Evolutionary conservation across 768 basidiomycete genomes (phyloP).

Genomic region (Lepiota brunneoincarnata): DNA sequence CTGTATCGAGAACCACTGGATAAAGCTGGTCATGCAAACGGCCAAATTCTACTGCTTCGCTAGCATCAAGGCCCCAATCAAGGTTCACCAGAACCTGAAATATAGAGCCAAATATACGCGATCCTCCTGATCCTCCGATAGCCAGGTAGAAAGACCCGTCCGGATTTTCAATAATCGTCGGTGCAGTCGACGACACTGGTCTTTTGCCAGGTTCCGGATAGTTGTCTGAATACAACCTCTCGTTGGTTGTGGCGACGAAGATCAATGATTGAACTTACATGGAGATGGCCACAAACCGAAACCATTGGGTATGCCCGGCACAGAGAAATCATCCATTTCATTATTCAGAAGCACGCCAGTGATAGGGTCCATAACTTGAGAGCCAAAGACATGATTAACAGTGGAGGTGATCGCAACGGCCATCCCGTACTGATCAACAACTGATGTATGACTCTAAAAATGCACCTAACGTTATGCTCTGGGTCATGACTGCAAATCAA

Average conservation of each 20-base stretch:
- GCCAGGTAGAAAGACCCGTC: constrained; percentile 74
- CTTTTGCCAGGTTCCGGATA: constrained; percentile 88
- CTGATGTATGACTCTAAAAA: constrained; percentile 76
- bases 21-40: constrained; percentile 87
- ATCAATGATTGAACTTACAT: constrained; percentile 41
- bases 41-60: constrained; percentile 79
- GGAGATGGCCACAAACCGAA: constrained; percentile 84
- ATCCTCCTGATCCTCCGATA: constrained; percentile 86
- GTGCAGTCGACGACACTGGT: constrained; percentile 81
- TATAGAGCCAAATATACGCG: constrained; percentile 76
- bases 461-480: neutral
- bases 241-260: neutral
- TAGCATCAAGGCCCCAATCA: constrained; percentile 79
- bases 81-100: constrained; percentile 79
- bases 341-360: constrained; percentile 92
- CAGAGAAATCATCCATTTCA: constrained; percentile 95
- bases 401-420: constrained; percentile 86
- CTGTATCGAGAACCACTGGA: constrained; percentile 59
- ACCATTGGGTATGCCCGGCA: constrained; percentile 76
- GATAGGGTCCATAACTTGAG: constrained; percentile 77
- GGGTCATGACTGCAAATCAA: neutral
- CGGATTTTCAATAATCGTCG: constrained; percentile 74
- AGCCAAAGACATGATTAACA: constrained; percentile 89
- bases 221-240: constrained; percentile 53
- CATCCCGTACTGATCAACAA: constrained; percentile 83